Evolutionary conservation across 352 stramenopile genomes (phyloP).

Genomic region (Globisporangium perplexum): DNA sequence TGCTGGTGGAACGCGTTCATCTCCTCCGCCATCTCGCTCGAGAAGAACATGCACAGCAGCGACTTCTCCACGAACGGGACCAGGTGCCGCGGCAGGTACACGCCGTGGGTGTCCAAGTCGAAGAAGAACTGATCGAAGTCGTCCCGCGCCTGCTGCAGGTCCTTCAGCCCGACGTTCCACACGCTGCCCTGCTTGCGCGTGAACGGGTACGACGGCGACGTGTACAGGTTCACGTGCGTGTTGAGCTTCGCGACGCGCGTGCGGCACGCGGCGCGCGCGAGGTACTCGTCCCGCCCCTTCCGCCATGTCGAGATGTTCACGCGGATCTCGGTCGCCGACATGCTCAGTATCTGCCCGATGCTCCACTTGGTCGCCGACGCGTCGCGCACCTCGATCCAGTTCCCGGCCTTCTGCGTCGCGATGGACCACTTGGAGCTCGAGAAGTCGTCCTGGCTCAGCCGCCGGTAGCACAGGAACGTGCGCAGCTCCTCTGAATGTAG

Average conservation of each 20-base stretch:
- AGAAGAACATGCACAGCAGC: constrained; percentile 58
- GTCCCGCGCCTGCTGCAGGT: constrained; percentile 53
- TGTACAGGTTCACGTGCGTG: constrained; percentile 68
- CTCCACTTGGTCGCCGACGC: constrained; percentile 70
- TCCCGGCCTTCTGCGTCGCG: constrained; percentile 49
- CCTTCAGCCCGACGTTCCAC: constrained; percentile 60
- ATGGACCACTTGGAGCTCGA: constrained; percentile 68
- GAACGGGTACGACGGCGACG: constrained; percentile 76
- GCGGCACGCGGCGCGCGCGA: constrained; percentile 49
- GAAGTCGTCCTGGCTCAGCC: constrained; percentile 60
- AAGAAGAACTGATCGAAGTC: constrained; percentile 79
- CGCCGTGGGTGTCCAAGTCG: constrained; percentile 31
- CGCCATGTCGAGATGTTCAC: constrained; percentile 64
- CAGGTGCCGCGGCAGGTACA: constrained; percentile 48
- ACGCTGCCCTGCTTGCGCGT: constrained; percentile 63
- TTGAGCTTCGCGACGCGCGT: constrained; percentile 65
- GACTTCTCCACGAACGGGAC: constrained; percentile 74
- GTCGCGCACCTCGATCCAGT: constrained; percentile 83
- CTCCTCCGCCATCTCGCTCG: constrained; percentile 65
- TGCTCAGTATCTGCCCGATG: constrained; percentile 66
- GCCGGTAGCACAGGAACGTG: constrained; percentile 69
- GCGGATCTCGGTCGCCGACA: constrained; percentile 59
- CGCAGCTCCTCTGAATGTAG: constrained; percentile 51
- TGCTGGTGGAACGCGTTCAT: constrained; percentile 80
- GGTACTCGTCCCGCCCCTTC: constrained; percentile 66